phyloP scores from a whole-genome alignment of 208 protist genomes.

The Porcisia deanei region DNA sequence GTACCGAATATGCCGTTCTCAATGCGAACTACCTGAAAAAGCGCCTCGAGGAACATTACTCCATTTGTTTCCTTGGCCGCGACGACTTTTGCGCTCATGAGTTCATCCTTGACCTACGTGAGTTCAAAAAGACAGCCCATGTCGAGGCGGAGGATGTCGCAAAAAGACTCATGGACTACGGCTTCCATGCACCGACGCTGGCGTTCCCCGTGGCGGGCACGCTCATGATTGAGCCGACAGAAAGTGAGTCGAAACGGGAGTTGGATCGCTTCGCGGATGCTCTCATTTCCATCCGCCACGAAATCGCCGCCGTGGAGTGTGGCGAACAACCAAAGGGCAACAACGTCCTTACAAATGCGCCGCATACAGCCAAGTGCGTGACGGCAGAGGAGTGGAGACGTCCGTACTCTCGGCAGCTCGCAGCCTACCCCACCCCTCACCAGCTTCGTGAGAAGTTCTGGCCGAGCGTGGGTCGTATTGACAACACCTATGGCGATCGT shows the following conservation, averaged over 20 bases:
- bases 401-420: conserved; percentile 93
- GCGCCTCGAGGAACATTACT: conserved; percentile 94
- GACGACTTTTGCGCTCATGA: conserved; percentile 94
- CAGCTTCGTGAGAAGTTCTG: conserved; percentile 94
- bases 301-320: conserved; percentile 95
- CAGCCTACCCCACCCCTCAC: conserved; percentile 92
- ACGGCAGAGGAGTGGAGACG: conserved; percentile 88
- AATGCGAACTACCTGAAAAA: conserved; percentile 99
- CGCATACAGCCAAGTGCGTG: conserved; percentile 93
- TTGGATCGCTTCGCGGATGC: conserved; percentile 96
- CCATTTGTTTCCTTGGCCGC: conserved; percentile 91
- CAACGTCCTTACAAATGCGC: conserved; percentile 97
- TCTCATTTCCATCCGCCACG: conserved; percentile 94
- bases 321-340: conserved; percentile 89
- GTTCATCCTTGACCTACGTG: conserved; percentile 97
- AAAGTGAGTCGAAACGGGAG: conserved; percentile 95
- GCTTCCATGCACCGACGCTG: conserved; percentile 98
- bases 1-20: conserved; percentile 95
- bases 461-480: conserved; percentile 93
- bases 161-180: conserved; percentile 98
- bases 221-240: conserved; percentile 98
- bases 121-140: conserved; percentile 93
- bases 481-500: conserved; percentile 96
- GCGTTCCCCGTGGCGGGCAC: conserved; percentile 92
- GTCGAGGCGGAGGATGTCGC: conserved; percentile 97